These are phyloP conservation scores for Diutina rugosa DNA, from an alignment of 1,139 yeast genomes.

Conservation along the genomic window DNA sequence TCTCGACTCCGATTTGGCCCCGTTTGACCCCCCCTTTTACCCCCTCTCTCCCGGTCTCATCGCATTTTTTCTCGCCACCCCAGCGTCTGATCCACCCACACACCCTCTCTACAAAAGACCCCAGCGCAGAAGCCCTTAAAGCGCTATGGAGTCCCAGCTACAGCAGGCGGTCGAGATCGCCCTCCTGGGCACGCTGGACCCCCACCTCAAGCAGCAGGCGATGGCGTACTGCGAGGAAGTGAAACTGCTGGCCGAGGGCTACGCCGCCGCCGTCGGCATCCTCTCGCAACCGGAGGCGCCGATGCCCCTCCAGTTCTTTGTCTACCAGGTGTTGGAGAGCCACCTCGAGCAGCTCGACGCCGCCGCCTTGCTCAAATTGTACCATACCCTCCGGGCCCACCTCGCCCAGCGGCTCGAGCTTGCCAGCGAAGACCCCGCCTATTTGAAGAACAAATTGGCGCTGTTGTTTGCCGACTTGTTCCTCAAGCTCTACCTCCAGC, in stretches of 20 bases:
- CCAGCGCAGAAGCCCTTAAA: too few relatives aligned
- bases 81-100: not conserved
- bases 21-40: not conserved
- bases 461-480: constrained; percentile 64
- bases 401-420: constrained; percentile 10
- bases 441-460: constrained; percentile 67
- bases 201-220: constrained; percentile 67
- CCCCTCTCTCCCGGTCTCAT: not conserved
- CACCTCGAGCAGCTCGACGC: constrained; percentile 36
- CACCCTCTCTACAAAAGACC: not conserved
- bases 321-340: constrained; percentile 70
- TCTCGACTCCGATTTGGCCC: not conserved
- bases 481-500: constrained; percentile 45
- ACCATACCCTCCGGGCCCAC: constrained; percentile 26
- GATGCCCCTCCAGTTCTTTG: constrained; percentile 48
- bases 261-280: constrained; percentile 61
- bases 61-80: not conserved
- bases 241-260: constrained; percentile 67
- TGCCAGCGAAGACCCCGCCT: constrained; percentile 37
- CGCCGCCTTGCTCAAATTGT: constrained; percentile 34
- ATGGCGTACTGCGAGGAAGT: constrained; percentile 65
- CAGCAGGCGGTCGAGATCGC: constrained; percentile 92
- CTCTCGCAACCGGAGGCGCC: constrained; percentile 13
- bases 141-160: constrained; percentile 66
- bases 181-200: constrained; percentile 64